Percentiles rank a stretch among this genome's conserved stretches.
These are phyloP conservation scores for Lachancea thermotolerans DNA, from an alignment of 805 yeast species.

Conservation along the genomic window DNA sequence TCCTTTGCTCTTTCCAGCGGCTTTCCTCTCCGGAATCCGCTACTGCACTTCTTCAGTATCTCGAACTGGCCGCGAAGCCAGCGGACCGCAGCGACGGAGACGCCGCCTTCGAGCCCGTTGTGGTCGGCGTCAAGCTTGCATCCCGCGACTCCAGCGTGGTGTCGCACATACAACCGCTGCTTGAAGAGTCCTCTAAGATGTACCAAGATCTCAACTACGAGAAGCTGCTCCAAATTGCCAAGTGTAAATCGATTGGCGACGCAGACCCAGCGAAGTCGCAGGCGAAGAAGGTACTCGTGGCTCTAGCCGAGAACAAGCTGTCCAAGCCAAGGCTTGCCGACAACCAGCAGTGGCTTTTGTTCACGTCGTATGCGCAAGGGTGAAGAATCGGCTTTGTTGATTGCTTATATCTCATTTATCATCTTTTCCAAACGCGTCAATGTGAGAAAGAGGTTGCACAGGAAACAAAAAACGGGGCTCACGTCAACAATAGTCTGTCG, in stretches of 20 bases:
- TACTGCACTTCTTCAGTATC: conserved; percentile 1
- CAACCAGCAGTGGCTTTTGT: conserved; percentile 15
- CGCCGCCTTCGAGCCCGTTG: conserved; percentile 1
- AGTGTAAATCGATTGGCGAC: background rate
- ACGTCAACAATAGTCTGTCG: no score
- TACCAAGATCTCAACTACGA: conserved; percentile 23
- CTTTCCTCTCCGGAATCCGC: background rate
- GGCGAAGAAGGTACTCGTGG: conserved; percentile 11
- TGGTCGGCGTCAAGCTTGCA: background rate
- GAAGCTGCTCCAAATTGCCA: conserved; percentile 23
- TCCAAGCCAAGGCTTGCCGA: conserved; percentile 12
- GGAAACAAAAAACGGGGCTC: background rate
- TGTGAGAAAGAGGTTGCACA: background rate
- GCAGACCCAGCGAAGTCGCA: conserved; percentile 7
- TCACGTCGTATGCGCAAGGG: conserved; percentile 1
- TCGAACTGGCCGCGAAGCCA: background rate
- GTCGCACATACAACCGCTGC: conserved; percentile 17
- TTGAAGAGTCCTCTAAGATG: conserved; percentile 20
- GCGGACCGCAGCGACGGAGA: background rate
- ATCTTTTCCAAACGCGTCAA: background rate
- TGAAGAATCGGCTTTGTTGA: no score
- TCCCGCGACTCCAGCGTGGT: background rate
- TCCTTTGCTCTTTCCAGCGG: conserved; percentile 3
- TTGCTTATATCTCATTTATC: no score
- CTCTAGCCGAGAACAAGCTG: conserved; percentile 15